These are phyloP conservation scores for Lignosus rhinocerotis DNA, from an alignment of 1,284 basidiomycete species.

Conservation along the genomic window DNA sequence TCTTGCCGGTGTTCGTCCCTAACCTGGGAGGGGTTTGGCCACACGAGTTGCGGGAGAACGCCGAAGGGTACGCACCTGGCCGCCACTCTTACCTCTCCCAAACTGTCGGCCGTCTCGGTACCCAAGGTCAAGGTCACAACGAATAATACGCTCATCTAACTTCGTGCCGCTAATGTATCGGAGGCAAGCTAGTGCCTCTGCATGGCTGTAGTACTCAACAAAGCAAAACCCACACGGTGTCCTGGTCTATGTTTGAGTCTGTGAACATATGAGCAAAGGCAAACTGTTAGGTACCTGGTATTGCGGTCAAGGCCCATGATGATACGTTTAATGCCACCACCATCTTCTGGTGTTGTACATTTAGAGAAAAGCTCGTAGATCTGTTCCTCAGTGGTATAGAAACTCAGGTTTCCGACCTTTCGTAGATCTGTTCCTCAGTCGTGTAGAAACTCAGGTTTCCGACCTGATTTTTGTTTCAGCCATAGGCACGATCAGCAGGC, in stretches of 20 bases:
- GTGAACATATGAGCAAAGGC: neutral
- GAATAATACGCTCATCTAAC: constrained; percentile 98
- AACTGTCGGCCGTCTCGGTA: constrained; percentile 98
- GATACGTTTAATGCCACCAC: constrained; percentile 96
- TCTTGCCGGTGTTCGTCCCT: constrained; percentile 97
- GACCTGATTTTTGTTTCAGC: constrained; percentile 52
- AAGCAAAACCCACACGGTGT: constrained; percentile 99
- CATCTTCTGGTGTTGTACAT: constrained; percentile 86
- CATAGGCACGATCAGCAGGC: neutral
- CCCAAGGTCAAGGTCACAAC: constrained; percentile 97
- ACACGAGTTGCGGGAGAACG: neutral
- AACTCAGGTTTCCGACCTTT: constrained; percentile 98
- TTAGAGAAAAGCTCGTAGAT: constrained; percentile 98
- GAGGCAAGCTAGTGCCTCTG: constrained; percentile 91
- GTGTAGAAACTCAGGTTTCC: constrained; percentile 98
- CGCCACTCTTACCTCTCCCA: constrained; percentile 94
- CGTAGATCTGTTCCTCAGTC: constrained; percentile 99
- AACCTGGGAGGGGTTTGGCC: constrained; percentile 39
- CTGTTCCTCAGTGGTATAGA: constrained; percentile 98
- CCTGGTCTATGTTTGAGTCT: constrained; percentile 41
- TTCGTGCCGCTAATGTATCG: constrained; percentile 96
- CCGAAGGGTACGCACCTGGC: constrained; percentile 63
- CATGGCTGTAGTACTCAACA: constrained; percentile 97
- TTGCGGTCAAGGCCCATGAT: constrained; percentile 99
- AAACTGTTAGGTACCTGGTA: constrained; percentile 61